Evolutionary conservation across 192 early-diverging fungal species (phyloP).

Genomic region (Coemansia sp.): DNA sequence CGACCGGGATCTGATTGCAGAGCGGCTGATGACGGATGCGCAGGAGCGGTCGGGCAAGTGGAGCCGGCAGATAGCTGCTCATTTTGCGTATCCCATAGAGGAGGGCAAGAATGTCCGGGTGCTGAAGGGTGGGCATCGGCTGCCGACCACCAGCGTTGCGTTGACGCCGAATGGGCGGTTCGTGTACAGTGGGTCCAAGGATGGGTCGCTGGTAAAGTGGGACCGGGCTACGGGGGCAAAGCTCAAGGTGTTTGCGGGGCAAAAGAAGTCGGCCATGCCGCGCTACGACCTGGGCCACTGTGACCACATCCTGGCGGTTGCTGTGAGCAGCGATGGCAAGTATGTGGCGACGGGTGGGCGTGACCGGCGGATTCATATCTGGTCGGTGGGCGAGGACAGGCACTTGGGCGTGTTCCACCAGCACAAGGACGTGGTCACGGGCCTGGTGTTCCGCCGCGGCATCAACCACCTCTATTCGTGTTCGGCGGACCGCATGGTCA

Average conservation of each 20-base stretch:
- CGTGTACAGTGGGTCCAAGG: slow-evolving; percentile 87
- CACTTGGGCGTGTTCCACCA: slow-evolving; percentile 73
- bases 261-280: slow-evolving; percentile 41
- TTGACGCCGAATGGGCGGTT: slow-evolving; percentile 58
- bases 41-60: slow-evolving; percentile 34
- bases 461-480: slow-evolving; percentile 75
- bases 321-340: slow-evolving; percentile 60
- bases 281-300: slow-evolving; percentile 64
- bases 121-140: slow-evolving; percentile 53
- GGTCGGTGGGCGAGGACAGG: slow-evolving; percentile 74
- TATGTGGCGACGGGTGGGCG: slow-evolving; percentile 79
- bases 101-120: slow-evolving; percentile 16
- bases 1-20: slow-evolving; percentile 88
- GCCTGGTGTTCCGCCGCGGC: slow-evolving; percentile 79
- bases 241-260: slow-evolving; percentile 65
- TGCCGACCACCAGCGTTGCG: slow-evolving; percentile 78
- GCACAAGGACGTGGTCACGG: slow-evolving; percentile 86
- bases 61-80: slow-evolving; percentile 28
- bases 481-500: slow-evolving; percentile 88
- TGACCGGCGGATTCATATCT: slow-evolving; percentile 88
- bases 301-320: slow-evolving; percentile 67
- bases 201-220: slow-evolving; percentile 89
- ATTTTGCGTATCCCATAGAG: slow-evolving; percentile 21
- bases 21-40: slow-evolving; percentile 74
- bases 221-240: slow-evolving; percentile 60